phyloP scores from a whole-genome alignment of 768 basidiomycete genomes.

The Lyophyllum decastes region DNA sequence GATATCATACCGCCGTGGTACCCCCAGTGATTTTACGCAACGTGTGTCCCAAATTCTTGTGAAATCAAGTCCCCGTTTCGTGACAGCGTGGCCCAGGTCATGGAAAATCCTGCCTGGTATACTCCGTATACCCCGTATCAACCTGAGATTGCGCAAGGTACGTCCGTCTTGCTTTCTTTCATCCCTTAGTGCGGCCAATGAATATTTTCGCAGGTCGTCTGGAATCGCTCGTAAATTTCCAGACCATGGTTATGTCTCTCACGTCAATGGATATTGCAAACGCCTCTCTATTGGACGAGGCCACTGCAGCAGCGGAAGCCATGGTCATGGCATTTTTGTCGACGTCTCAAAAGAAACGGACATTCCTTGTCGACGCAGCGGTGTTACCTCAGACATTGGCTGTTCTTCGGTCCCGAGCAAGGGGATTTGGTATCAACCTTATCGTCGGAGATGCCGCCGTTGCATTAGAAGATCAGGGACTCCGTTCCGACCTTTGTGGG shows the following conservation, averaged over 20 bases:
- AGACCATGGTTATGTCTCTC: constrained; percentile 94
- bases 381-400: constrained; percentile 89
- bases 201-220: constrained; percentile 67
- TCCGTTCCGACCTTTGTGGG: constrained; percentile 74
- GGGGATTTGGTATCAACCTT: constrained; percentile 90
- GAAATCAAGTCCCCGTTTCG: background rate
- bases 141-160: constrained; percentile 98
- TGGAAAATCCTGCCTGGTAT: constrained; percentile 98
- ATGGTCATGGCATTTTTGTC: constrained; percentile 93
- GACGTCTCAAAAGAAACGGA: constrained; percentile 68
- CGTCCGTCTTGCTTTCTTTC: constrained; percentile 7
- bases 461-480: constrained; percentile 50
- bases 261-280: constrained; percentile 96
- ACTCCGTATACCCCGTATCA: constrained; percentile 96
- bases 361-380: constrained; percentile 82
- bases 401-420: constrained; percentile 88
- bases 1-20: constrained; percentile 92
- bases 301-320: constrained; percentile 92
- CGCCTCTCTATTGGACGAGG: constrained; percentile 93
- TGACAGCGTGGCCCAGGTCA: constrained; percentile 47
- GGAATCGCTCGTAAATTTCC: constrained; percentile 95
- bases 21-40: constrained; percentile 96
- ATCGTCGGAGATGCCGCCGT: constrained; percentile 62
- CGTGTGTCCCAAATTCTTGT: constrained; percentile 41
- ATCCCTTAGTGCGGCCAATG: constrained; percentile 6